Evolutionary conservation across 176 grass and related monocot genomes (phyloP), one percentile per base, ranked within the genome.

Genomic region (Saccharum officinarum): DNA sequence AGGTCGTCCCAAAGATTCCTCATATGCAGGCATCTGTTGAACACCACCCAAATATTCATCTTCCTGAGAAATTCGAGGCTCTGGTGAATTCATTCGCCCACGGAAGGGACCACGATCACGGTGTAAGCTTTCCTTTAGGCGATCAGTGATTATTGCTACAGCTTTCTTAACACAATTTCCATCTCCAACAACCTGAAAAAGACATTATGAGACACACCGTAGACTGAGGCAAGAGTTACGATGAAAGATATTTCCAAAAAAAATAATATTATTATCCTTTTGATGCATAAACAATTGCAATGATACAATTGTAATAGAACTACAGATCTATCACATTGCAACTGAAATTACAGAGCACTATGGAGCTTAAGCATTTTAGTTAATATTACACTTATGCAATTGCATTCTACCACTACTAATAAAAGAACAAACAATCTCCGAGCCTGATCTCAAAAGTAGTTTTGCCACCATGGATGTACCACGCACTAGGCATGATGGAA

Each of bases 41-140:
- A 65, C 77, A 65, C 82, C 85, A 74, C 70, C 86, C 54, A 87
- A 8, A 74, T 88, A 92, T 76, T 95, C 96, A 78, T 93, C 86
- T 26, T 91, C 89, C 34, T 84, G 84, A 86, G 91, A 84, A 77
- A 92, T 69, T 25, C 89, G 87, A 31, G 75, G 81, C 8, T 98
- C 96, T 76, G 93, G 90, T 59, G 93, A 95, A 92, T 90, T 87
- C 46, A 89, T 54, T n/a, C 96, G 85, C 44, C 88, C 93, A 60
- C 89, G 87, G 31, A 89, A 92, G 68, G 89, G 86, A 78, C 96
- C 91, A 77, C 96, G 93, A 72, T 98, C 96, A 54, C 96, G 89
- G 66, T 98, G 96, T 75, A 98, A 84, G 71, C 96, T 98, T 87
- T 98, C 97, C 73, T 94, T 98, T 84, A 98, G 79, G 68, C 97